Evolutionary conservation across 2,329 filamentous ascomycete species (phyloP).

Genomic region (Trichophyton mentagrophytes): DNA sequence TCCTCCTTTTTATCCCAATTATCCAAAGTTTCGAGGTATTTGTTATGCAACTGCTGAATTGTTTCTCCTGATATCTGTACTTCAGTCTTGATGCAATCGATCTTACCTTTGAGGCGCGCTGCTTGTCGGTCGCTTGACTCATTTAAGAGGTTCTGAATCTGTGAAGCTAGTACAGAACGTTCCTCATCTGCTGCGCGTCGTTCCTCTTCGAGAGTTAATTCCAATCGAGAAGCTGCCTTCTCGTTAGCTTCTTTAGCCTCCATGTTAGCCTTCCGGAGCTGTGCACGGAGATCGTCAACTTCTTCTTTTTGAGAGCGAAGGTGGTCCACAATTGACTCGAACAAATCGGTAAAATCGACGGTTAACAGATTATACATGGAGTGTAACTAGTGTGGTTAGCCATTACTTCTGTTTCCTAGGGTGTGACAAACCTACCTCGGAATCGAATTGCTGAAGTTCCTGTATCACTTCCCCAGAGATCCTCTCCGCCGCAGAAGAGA

Average conservation of each 20-base stretch:
- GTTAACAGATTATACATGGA: conserved; percentile 72
- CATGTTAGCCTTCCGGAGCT: conserved; percentile 58
- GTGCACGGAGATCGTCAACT: conserved; percentile 56
- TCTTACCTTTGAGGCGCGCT: conserved; percentile 51
- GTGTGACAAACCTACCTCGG: conserved; percentile 35
- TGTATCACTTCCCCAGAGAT: conserved; percentile 81
- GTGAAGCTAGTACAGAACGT: conserved; percentile 56
- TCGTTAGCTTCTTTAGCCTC: conserved; percentile 56
- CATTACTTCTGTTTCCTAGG: neutral
- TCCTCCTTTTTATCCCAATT: conserved; percentile 59
- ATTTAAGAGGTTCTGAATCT: conserved; percentile 67
- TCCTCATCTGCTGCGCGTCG: conserved; percentile 59
- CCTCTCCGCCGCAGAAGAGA: conserved; percentile 71
- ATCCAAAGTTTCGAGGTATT: conserved; percentile 61
- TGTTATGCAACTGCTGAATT: conserved; percentile 52
- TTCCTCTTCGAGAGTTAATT: conserved; percentile 63
- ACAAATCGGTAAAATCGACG: conserved; percentile 72
- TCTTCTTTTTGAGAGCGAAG: conserved; percentile 65
- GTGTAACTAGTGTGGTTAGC: conserved; percentile 48
- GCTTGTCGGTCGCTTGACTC: conserved; percentile 63
- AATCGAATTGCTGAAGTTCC: conserved; percentile 75
- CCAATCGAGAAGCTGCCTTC: conserved; percentile 52
- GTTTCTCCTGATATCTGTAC: conserved; percentile 51
- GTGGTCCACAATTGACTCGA: conserved; percentile 66
- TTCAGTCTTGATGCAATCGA: conserved; percentile 50